These are phyloP conservation scores for Geotrichum restrictum DNA, from an alignment of 1,139 yeast genomes.

Conservation along the genomic window DNA sequence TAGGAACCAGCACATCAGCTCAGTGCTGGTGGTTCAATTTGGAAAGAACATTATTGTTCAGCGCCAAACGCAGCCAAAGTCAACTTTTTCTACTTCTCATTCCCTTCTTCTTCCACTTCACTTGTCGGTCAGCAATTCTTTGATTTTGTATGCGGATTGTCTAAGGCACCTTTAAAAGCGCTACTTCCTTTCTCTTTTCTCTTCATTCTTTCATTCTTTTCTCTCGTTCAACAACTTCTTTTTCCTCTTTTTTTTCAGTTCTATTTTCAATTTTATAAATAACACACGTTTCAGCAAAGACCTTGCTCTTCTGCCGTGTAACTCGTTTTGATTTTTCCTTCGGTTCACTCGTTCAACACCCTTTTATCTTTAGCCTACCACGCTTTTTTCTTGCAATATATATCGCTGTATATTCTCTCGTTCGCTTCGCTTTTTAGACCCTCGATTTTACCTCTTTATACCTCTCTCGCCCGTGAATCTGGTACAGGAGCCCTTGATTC, in stretches of 20 bases:
- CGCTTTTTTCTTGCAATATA: not conserved
- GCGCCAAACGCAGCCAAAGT: not conserved
- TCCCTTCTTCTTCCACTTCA: constrained; percentile 1
- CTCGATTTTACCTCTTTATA: not conserved
- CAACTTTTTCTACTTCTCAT: not conserved
- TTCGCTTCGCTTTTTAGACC: not conserved
- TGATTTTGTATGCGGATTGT: too few relatives aligned
- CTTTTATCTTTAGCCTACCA: not conserved
- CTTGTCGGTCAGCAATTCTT: not conserved
- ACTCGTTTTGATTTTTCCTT: not conserved
- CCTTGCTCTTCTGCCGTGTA: not conserved
- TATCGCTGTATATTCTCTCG: not conserved
- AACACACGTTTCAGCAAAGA: not conserved
- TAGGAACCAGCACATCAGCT: not conserved
- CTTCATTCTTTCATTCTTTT: not conserved
- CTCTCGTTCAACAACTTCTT: constrained; percentile 4
- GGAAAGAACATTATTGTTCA: too few relatives aligned
- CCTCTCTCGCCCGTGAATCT: not conserved
- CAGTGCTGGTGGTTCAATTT: too few relatives aligned
- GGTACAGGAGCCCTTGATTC: constrained; percentile 1
- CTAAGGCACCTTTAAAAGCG: not conserved
- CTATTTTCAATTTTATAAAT: not conserved
- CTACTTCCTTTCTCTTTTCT: not conserved
- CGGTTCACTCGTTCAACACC: not conserved
- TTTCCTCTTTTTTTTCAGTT: not conserved